phyloP scores from a whole-genome alignment of 768 basidiomycete genomes.

The Lyophyllum decastes region DNA sequence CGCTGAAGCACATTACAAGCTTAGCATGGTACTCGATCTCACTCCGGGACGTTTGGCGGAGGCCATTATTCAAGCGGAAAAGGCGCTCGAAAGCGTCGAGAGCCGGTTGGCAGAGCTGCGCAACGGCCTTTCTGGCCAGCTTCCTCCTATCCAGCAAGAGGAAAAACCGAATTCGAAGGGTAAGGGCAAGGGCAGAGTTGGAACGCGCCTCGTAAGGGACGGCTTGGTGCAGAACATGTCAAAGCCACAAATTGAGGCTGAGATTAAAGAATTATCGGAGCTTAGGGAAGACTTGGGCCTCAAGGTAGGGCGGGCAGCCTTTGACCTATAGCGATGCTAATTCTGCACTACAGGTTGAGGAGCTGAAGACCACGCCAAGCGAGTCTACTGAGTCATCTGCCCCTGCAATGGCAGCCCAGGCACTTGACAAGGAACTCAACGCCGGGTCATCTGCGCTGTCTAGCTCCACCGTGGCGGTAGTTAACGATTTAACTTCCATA shows the following conservation, averaged over 20 bases:
- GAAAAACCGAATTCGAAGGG: constrained; percentile 51
- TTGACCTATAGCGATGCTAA: background rate
- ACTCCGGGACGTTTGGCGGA: constrained; percentile 83
- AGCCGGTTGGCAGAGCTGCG: constrained; percentile 63
- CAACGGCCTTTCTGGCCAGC: constrained; percentile 41
- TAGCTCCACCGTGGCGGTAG: constrained; percentile 37
- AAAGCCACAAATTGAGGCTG: constrained; percentile 70
- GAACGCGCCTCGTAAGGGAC: constrained; percentile 43
- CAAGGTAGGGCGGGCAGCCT: constrained; percentile 54
- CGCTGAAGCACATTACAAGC: constrained; percentile 91
- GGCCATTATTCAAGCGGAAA: constrained; percentile 79
- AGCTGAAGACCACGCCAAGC: constrained; percentile 80
- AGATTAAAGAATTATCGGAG: constrained; percentile 77
- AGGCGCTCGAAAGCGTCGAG: constrained; percentile 78
- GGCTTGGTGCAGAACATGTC: constrained; percentile 68
- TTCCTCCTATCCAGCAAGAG: constrained; percentile 31
- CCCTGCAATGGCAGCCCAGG: constrained; percentile 70
- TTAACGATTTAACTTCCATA: constrained; percentile 84
- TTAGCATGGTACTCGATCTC: constrained; percentile 91
- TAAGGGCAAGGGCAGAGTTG: constrained; percentile 74
- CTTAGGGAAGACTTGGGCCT: constrained; percentile 80
- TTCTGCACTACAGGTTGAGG: constrained; percentile 69
- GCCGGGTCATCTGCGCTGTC: constrained; percentile 34
- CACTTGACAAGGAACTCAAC: constrained; percentile 72
- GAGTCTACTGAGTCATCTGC: constrained; percentile 56